Evolutionary conservation across 352 stramenopile species (phyloP).

Genomic region (Pythium periplocum): DNA sequence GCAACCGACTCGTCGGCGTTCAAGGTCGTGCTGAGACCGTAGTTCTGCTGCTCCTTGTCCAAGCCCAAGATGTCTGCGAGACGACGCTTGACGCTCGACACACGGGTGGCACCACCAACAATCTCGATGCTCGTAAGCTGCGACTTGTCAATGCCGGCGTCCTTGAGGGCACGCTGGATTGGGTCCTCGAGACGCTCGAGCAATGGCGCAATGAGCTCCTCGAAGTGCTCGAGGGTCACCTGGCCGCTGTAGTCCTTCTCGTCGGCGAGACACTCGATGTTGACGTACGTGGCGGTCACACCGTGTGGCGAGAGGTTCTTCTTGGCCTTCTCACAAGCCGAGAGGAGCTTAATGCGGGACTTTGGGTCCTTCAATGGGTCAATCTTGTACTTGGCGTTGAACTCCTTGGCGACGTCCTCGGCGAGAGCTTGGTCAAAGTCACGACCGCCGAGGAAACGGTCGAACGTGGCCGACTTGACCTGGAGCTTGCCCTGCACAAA

Average conservation of each 20-base stretch:
- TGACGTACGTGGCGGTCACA: constrained; percentile 95
- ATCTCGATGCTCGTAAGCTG: constrained; percentile 95
- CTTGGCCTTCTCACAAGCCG: constrained; percentile 98
- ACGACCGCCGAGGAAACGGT: constrained; percentile 93
- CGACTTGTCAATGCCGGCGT: constrained; percentile 87
- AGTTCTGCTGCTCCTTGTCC: constrained; percentile 93
- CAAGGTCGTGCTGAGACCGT: constrained; percentile 97
- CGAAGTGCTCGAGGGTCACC: constrained; percentile 94
- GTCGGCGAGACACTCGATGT: constrained; percentile 97
- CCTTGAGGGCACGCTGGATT: constrained; percentile 78
- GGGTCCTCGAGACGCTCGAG: constrained; percentile 79
- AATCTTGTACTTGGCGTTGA: constrained; percentile 95
- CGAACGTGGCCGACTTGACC: constrained; percentile 92
- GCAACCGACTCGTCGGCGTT: constrained; percentile 99
- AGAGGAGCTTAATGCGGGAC: constrained; percentile 95
- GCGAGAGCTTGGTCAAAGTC: constrained; percentile 96
- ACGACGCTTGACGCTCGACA: constrained; percentile 94
- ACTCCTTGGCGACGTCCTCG: constrained; percentile 92
- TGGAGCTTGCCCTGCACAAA: constrained; percentile 95
- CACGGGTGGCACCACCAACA: constrained; percentile 93
- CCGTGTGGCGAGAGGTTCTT: constrained; percentile 97
- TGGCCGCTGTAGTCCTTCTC: constrained; percentile 96
- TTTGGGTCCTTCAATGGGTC: constrained; percentile 91
- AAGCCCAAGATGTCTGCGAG: constrained; percentile 90
- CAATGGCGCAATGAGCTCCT: constrained; percentile 89